Percentiles rank a stretch among this genome's conserved stretches.
Conservation (phyloP, 2,329 filamentous ascomycete species). For the Alternaria rosae region DNA sequence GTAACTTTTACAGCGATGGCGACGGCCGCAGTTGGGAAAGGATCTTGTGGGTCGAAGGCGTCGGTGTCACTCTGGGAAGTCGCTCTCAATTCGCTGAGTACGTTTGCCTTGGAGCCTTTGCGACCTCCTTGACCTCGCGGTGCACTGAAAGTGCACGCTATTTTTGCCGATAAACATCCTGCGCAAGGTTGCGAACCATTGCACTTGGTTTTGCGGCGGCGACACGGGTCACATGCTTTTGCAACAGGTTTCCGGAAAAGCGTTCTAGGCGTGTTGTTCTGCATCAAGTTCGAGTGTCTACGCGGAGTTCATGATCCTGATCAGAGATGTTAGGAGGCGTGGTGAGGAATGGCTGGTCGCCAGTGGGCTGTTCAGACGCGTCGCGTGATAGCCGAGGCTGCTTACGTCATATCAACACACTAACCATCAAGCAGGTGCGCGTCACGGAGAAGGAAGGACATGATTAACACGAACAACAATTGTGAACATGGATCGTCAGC, state of each 20-base stretch:
- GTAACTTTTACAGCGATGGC: slow-evolving; percentile 4
- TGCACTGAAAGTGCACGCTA: slow-evolving; percentile 43
- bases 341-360: not conserved
- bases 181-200: slow-evolving; percentile 74
- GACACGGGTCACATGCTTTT: slow-evolving; percentile 75
- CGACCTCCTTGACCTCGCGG: slow-evolving; percentile 18
- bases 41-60: not conserved
- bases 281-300: slow-evolving; percentile 2
- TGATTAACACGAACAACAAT: not conserved
- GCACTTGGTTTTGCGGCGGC: slow-evolving; percentile 78
- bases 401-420: not conserved
- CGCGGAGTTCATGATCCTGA: not conserved
- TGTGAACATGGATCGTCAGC: not conserved
- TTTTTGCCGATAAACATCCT: slow-evolving; percentile 68
- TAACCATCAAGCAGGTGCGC: not conserved
- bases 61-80: slow-evolving; percentile 56
- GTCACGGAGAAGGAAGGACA: not conserved
- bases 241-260: slow-evolving; percentile 14
- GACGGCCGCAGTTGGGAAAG: not conserved
- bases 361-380: not conserved
- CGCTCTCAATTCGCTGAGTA: slow-evolving; percentile 76
- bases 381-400: not conserved
- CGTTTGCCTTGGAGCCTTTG: slow-evolving; percentile 64
- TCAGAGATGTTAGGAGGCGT: not conserved
- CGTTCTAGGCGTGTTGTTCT: not conserved